These are phyloP conservation scores for Hemileccinum rubropunctum DNA, from an alignment of 768 basidiomycete genomes.

Conservation along the genomic window DNA sequence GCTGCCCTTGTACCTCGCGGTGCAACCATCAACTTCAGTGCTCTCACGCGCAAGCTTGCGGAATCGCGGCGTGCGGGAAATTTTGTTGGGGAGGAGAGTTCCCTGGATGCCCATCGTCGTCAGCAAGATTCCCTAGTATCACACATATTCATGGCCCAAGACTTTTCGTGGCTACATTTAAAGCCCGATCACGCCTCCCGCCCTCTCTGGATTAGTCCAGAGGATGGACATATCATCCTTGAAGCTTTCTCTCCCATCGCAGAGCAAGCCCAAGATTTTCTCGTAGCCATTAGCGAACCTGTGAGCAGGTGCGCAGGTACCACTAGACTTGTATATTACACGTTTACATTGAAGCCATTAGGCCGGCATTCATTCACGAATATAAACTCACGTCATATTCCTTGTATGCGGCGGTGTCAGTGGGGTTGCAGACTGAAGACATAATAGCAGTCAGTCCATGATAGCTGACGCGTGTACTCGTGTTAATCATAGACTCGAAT, in stretches of 20 bases:
- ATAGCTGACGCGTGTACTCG: slow-evolving; percentile 13
- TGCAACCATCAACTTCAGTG: slow-evolving; percentile 86
- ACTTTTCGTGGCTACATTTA: slow-evolving; percentile 83
- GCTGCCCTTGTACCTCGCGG: slow-evolving; percentile 56
- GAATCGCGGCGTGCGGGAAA: slow-evolving; percentile 49
- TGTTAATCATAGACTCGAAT: slow-evolving; percentile 32
- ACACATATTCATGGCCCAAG: slow-evolving; percentile 80
- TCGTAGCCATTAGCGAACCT: slow-evolving; percentile 97
- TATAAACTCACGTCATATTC: slow-evolving; percentile 99
- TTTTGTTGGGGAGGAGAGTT: slow-evolving; percentile 42
- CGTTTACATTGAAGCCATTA: slow-evolving; percentile 31
- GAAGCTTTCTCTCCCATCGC: slow-evolving; percentile 98
- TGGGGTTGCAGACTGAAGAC: slow-evolving; percentile 95
- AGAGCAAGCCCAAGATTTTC: slow-evolving; percentile 96
- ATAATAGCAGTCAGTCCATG: slow-evolving; percentile 84
- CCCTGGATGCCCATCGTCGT: slow-evolving; percentile 62
- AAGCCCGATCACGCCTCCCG: slow-evolving; percentile 90
- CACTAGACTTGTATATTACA: slow-evolving; percentile 28
- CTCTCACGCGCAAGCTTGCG: slow-evolving; percentile 75
- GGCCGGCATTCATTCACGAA: slow-evolving; percentile 98
- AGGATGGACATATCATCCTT: slow-evolving; percentile 90
- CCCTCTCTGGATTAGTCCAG: slow-evolving; percentile 95
- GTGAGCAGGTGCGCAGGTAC: slow-evolving; percentile 82
- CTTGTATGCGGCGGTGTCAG: slow-evolving; percentile 96
- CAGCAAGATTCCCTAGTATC: slow-evolving; percentile 77